Evolutionary conservation across 768 basidiomycete species (phyloP).

Genomic region (Pholiota conissans): DNA sequence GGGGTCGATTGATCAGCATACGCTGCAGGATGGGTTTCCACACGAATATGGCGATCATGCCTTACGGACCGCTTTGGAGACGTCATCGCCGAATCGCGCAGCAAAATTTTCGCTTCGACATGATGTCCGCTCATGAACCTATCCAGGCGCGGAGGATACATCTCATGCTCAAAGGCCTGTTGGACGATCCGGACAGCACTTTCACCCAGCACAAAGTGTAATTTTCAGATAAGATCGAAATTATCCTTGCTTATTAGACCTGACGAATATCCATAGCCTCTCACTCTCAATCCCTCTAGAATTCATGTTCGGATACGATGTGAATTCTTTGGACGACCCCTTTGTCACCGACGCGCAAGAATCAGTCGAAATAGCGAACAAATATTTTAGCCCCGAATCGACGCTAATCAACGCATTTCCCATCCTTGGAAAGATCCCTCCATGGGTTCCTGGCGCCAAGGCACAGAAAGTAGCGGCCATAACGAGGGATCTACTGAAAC

Average conservation of each 20-base stretch:
- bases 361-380: slow-evolving; percentile 6
- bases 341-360: slow-evolving; percentile 34
- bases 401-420: slow-evolving; percentile 11
- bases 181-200: slow-evolving; percentile 8
- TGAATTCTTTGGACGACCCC: slow-evolving; percentile 29
- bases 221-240: too few species aligned
- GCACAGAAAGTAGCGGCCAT: slow-evolving; percentile 4
- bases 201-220: slow-evolving; percentile 8
- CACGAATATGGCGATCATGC: slow-evolving; percentile 16
- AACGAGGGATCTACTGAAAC: neutral
- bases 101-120: slow-evolving; percentile 15
- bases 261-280: slow-evolving; percentile 26
- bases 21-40: slow-evolving; percentile 11
- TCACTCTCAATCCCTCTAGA: slow-evolving; percentile 26
- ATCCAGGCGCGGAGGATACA: slow-evolving; percentile 9
- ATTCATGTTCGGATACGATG: slow-evolving; percentile 33
- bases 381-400: slow-evolving; percentile 3
- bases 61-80: slow-evolving; percentile 18
- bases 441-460: slow-evolving; percentile 4
- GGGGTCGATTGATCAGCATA: neutral
- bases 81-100: slow-evolving; percentile 18
- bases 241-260: too few species aligned
- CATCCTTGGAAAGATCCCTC: slow-evolving; percentile 5
- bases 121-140: neutral
- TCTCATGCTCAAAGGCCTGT: slow-evolving; percentile 4